Base-by-base conservation (phyloP, 139 green algal genomes). In the Coelastrella sp. region DNA sequence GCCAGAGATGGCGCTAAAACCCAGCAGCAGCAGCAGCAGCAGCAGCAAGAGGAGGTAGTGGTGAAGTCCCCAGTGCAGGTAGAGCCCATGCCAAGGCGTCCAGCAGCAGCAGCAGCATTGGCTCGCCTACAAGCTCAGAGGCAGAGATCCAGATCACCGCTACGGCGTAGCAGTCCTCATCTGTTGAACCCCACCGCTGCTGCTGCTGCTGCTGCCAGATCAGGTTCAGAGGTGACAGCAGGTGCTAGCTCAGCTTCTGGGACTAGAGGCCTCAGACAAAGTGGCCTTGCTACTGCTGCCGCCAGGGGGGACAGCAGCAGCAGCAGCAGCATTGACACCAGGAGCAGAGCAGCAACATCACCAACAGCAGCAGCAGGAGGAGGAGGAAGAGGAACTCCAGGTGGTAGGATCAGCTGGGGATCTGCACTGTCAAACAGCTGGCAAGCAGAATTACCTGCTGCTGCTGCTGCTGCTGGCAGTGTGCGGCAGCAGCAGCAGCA, bases 181-280 rank as follows among this genome's bases (percentile, higher is more conserved):
- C 27, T 4, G 62, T 13, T 35, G 25, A 32, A 17, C 30, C 19
- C 59, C 19, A 23, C 59, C 30, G 67, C 67, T 75, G 40, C 69
- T 78, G 69, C 35, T 75, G 66, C 69, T 78, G 43, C 71, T 79
- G 71, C 71, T 30, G 38, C 23, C 25, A 63, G 35, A 17, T 25
- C 21, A 27, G 7, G 60, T 9, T 40, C 8, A 9, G 40, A 78
- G 43, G 23, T 60, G 5, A 53, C 69, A 60, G 15, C 69, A 11
- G 69, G 23, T 4, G 27, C 21, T 60, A 41, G 35, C 6, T 5
- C 51, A 1, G 67, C 37, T n/a, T 27, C 41, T 3, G 51, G 67
- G 67, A 76, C 67, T n/a, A 76, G 51, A 2, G 51, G 67, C 37
- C 35, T 76, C 21, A 35, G 67, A 34, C 35, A 35, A 4, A 34